Evolutionary conservation across 2,329 filamentous ascomycete species (phyloP).

Genomic region (Trichoderma breve): DNA sequence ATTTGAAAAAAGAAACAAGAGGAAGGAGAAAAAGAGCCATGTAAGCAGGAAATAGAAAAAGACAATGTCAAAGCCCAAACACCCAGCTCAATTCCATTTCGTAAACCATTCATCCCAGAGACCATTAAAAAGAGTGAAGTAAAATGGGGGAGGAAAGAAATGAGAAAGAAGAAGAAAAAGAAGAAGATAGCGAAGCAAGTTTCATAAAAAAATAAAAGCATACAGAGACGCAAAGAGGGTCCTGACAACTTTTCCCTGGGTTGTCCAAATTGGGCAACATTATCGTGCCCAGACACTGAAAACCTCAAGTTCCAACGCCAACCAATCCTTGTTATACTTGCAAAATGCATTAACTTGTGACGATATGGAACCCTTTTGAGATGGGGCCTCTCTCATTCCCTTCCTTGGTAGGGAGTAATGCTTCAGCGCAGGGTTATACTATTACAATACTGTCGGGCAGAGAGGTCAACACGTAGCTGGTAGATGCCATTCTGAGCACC

Average conservation of each 20-base stretch:
- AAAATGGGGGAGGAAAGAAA: too few species aligned
- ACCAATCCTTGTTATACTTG: constrained; percentile 7
- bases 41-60: background rate
- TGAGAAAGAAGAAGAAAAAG: background rate
- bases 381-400: background rate
- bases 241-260: background rate
- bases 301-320: background rate
- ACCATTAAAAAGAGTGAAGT: constrained; percentile 5
- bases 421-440: constrained; percentile 51
- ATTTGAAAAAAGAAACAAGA: background rate
- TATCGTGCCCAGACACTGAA: background rate
- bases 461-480: constrained; percentile 66
- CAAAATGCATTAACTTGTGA: background rate
- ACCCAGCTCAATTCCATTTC: background rate
- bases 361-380: background rate
- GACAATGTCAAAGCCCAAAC: background rate
- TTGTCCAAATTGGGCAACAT: constrained; percentile 8
- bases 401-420: background rate
- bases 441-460: constrained; percentile 58
- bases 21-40: background rate
- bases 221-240: background rate
- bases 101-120: background rate
- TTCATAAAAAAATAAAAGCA: background rate
- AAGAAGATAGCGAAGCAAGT: background rate
- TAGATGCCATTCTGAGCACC: constrained; percentile 72